A percentile compares a stretch with the other conserved stretches of the same genome.
Conservation (phyloP, 1,139 yeast genomes). For the Yamadazyma jaroonii region DNA sequence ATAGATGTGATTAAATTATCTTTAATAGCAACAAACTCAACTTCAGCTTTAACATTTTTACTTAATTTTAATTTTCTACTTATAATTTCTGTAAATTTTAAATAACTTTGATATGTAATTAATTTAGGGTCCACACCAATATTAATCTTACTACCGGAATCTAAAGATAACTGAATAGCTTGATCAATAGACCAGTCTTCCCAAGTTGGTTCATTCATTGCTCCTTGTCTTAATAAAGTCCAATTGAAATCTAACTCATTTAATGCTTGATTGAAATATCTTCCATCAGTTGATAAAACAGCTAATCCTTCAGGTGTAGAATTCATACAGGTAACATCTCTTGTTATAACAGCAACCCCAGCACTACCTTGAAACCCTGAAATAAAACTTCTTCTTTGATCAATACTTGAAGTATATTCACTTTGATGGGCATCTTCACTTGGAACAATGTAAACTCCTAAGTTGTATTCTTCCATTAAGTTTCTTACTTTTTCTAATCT, state of each 20-base stretch:
- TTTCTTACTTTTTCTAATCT: conserved; percentile 63
- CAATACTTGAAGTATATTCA: conserved; percentile 78
- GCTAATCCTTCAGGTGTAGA: conserved; percentile 66
- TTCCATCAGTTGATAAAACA: conserved; percentile 87
- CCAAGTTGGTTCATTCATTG: conserved; percentile 77
- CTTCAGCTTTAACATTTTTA: conserved; percentile 35
- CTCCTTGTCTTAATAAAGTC: conserved; percentile 79
- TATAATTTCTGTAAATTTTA: conserved; percentile 24
- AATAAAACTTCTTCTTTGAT: conserved; percentile 81
- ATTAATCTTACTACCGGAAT: conserved; percentile 38
- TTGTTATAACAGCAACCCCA: conserved; percentile 84
- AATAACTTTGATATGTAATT: conserved; percentile 46
- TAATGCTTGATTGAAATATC: conserved; percentile 89
- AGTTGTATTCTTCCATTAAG: conserved; percentile 59
- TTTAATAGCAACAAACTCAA: conserved; percentile 60
- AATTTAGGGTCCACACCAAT: conserved; percentile 62
- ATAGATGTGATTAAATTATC: conserved; percentile 74
- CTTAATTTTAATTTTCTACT: conserved; percentile 14
- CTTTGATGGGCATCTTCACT: conserved; percentile 94
- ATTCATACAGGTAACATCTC: conserved; percentile 61
- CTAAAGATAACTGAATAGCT: conserved; percentile 52
- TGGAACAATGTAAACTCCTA: conserved; percentile 82
- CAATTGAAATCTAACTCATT: conserved; percentile 88
- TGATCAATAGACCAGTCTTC: conserved; percentile 76
- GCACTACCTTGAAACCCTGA: conserved; percentile 95